These are phyloP conservation scores for Cladosporium oxysporum DNA, from an alignment of 2,329 filamentous ascomycete genomes.

Conservation along the genomic window DNA sequence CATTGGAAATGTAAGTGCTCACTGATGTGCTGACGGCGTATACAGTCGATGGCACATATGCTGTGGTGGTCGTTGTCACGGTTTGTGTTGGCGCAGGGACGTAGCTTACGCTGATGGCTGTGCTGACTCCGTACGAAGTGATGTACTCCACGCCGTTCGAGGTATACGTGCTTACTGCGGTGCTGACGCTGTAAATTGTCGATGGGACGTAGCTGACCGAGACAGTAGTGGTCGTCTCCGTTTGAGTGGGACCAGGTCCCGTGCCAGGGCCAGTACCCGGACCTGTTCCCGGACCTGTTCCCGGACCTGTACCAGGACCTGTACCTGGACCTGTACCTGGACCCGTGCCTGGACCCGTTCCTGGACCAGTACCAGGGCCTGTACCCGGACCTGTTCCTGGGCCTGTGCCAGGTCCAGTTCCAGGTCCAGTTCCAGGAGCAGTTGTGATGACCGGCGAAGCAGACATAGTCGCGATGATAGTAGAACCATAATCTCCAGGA, in stretches of 20 bases:
- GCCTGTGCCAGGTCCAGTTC: constrained; percentile 24
- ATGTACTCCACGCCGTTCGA: constrained; percentile 30
- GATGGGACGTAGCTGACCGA: constrained; percentile 24
- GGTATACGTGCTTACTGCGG: constrained; percentile 30
- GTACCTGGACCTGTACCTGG: constrained; percentile 16
- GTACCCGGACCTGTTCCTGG: constrained; percentile 20
- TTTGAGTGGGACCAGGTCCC: constrained; percentile 19
- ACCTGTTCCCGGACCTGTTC: constrained; percentile 22
- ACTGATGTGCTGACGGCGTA: constrained; percentile 30
- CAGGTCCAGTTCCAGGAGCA: constrained; percentile 26
- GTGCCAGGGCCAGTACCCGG: constrained; percentile 25
- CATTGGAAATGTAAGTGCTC: constrained; percentile 31
- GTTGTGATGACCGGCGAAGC: constrained; percentile 4
- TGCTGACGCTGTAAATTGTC: constrained; percentile 30
- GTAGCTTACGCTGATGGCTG: constrained; percentile 29
- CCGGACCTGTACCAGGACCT: constrained; percentile 17
- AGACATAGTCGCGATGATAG: constrained; percentile 22
- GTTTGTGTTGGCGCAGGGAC: constrained; percentile 28
- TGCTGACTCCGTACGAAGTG: constrained; percentile 32
- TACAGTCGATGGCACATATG: constrained; percentile 28
- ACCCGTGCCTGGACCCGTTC: constrained; percentile 19
- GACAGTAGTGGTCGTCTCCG: constrained; percentile 16
- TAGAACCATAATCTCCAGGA: constrained; percentile 18
- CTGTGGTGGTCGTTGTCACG: constrained; percentile 30
- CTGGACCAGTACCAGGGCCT: constrained; percentile 25